Base-by-base conservation (phyloP, 176 grass and related monocot species). In the Juncus inflexus region DNA sequence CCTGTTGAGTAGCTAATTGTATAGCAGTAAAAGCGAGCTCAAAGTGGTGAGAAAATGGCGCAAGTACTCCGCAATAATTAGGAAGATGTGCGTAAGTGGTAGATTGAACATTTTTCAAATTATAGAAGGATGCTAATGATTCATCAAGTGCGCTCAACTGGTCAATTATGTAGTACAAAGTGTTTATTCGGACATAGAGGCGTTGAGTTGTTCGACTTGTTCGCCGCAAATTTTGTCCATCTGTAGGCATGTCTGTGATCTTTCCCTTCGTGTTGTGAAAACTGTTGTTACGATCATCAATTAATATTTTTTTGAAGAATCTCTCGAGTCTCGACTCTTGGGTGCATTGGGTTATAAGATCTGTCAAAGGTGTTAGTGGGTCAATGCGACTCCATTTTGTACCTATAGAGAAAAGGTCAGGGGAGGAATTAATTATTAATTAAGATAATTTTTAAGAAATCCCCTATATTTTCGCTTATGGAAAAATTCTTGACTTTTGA, bases 131-230 rank as follows among this genome's bases (percentile, higher is more conserved):
- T 5, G 70, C 55, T 57, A 90, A 81, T 28, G 91, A 81, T 36
- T 64, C 56, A 70, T 88, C 79, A 0, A 90, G 61, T n/a, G 81
- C 4, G 58, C 81, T 66, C 49, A 86, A 12, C 69, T 90, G 76
- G 76, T 62, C 50, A 50, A 96, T 85, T 74, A 91, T 49, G 60
- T 84, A 89, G 60, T 97, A 82, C 37, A 97, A 82, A 9, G 88
- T 97, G 80, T 97, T 97, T 64, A 97, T 74, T 38, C 94, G 88
- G 43, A 91, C 73, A 64, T 91, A 91, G 38, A 91, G 82, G 4
- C 92, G 85, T 70, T 97, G 84, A 11, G 84, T 97, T 66, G 82
- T 84, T 0, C 87, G 92, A 78, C 87, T 96, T 35, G 83, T 87
- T 60, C 82, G 87, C 2, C 85, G 79, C 4, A 82, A 87, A 42